These are phyloP conservation scores for Neofusicoccum ribis DNA, from an alignment of 2,329 filamentous ascomycete species.

Conservation along the genomic window DNA sequence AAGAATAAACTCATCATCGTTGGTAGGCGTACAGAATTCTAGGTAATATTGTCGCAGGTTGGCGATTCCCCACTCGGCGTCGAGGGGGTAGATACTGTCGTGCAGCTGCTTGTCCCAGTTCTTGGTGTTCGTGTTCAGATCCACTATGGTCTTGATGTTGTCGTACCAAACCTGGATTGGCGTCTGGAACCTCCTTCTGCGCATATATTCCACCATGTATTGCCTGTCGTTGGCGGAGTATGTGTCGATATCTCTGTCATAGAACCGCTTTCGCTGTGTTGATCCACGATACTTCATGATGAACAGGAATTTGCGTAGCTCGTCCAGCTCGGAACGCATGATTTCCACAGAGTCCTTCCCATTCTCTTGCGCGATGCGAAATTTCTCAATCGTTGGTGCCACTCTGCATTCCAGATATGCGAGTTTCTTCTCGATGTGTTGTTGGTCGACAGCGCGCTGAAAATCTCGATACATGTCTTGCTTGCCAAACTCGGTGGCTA, in stretches of 20 bases:
- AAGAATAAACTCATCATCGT: conserved; percentile 35
- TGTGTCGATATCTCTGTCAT: conserved; percentile 29
- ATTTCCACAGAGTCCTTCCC: conserved; percentile 30
- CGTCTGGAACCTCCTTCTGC: conserved; percentile 27
- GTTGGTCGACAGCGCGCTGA: conserved; percentile 23
- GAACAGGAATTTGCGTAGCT: conserved; percentile 49
- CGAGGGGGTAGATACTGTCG: conserved; percentile 29
- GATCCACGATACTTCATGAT: conserved; percentile 48
- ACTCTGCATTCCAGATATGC: conserved; percentile 29
- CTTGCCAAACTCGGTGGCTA: conserved; percentile 30
- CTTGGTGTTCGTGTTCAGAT: conserved; percentile 31
- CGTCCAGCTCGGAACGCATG: conserved; percentile 35
- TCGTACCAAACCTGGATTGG: conserved; percentile 39
- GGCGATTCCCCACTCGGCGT: conserved; percentile 32
- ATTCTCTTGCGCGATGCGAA: conserved; percentile 25
- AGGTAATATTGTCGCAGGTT: conserved; percentile 32
- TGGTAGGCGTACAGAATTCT: conserved; percentile 31
- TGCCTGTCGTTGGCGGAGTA: conserved; percentile 36
- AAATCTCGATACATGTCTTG: conserved; percentile 35
- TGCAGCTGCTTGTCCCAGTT: conserved; percentile 30
- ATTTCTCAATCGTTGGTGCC: conserved; percentile 24
- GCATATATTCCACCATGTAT: conserved; percentile 34
- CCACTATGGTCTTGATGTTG: conserved; percentile 34
- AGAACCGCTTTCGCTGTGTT: conserved; percentile 37
- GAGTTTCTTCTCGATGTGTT: conserved; percentile 31